Percentiles rank a stretch among this genome's conserved stretches.
Conservation (phyloP, 2,329 filamentous ascomycete species). For the Myriosclerotinia scirpicola region DNA sequence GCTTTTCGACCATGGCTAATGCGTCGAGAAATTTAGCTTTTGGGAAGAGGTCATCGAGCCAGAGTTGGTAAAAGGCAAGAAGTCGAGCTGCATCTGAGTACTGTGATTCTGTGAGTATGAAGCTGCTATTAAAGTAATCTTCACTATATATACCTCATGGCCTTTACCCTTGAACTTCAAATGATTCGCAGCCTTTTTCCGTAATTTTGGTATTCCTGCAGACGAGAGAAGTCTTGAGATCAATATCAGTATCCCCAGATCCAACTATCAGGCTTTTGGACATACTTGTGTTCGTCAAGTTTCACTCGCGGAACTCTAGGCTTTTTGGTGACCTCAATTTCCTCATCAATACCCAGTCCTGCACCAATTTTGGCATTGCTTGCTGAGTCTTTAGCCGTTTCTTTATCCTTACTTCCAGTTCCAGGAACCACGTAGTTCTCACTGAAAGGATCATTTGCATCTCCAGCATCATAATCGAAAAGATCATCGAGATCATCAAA, state of each 20-base stretch:
- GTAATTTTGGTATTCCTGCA: conserved; percentile 79
- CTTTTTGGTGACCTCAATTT: conserved; percentile 73
- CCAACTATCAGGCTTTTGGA: not conserved
- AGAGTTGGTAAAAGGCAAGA: conserved; percentile 89
- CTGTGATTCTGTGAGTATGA: conserved; percentile 45
- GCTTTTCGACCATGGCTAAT: conserved; percentile 85
- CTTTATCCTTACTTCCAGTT: conserved; percentile 29
- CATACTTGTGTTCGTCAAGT: conserved; percentile 75
- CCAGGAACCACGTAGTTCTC: conserved; percentile 31
- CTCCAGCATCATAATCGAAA: conserved; percentile 71
- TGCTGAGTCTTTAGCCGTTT: conserved; percentile 47
- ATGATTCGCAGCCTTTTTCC: conserved; percentile 64
- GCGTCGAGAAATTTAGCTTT: conserved; percentile 93
- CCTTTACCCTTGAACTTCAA: conserved; percentile 89
- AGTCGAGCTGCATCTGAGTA: conserved; percentile 82
- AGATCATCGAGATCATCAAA: conserved; percentile 57
- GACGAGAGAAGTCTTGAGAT: conserved; percentile 72
- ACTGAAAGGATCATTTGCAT: conserved; percentile 36
- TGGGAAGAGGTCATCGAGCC: conserved; percentile 95
- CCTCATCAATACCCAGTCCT: conserved; percentile 78
- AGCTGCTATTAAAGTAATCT: not conserved
- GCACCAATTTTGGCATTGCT: conserved; percentile 49
- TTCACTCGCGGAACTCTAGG: conserved; percentile 77
- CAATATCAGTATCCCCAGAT: conserved; percentile 28
- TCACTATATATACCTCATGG: conserved; percentile 64